Evolutionary conservation across 2,329 filamentous ascomycete species (phyloP).

Genomic region (Coniochaeta sp.): DNA sequence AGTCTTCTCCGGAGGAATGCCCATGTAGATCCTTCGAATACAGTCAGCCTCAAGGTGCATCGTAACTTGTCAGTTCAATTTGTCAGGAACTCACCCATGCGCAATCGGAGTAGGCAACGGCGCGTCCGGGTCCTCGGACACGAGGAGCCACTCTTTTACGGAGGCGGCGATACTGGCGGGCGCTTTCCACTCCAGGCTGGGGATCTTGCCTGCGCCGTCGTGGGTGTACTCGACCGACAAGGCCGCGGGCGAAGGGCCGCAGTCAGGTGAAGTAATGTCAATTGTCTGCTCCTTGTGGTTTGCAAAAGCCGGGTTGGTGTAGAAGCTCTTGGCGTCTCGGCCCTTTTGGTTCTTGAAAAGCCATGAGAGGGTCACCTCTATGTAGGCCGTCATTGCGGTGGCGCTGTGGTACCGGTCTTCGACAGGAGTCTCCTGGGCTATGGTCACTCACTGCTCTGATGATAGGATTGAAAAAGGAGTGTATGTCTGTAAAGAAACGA

Average conservation of each 20-base stretch:
- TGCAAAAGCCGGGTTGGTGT: conserved; percentile 26
- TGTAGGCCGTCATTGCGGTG: background rate
- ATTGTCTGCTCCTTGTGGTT: conserved; percentile 26
- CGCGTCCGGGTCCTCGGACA: conserved; percentile 39
- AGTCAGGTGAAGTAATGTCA: conserved; percentile 29
- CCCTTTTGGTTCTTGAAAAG: conserved; percentile 28
- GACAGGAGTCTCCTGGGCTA: background rate
- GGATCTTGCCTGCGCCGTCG: conserved; percentile 30
- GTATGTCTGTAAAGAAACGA: background rate
- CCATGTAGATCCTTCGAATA: conserved; percentile 26
- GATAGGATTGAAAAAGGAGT: background rate
- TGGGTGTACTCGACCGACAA: conserved; percentile 28
- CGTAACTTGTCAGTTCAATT: background rate
- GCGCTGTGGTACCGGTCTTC: background rate
- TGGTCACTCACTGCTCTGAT: background rate
- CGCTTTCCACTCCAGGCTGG: conserved; percentile 30
- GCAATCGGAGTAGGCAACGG: conserved; percentile 34
- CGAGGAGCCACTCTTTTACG: conserved; percentile 37
- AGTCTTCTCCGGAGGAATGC: conserved; percentile 27
- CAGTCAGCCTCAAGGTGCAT: background rate
- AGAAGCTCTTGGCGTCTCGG: conserved; percentile 30
- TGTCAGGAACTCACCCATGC: conserved; percentile 29
- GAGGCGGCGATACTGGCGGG: conserved; percentile 15
- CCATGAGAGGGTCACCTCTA: conserved; percentile 30
- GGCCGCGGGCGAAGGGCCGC: conserved; percentile 26